Percentiles rank a stretch among this genome's conserved stretches.
Conservation (phyloP, 176 grass and related monocot genomes). For the Puya raimondii region DNA sequence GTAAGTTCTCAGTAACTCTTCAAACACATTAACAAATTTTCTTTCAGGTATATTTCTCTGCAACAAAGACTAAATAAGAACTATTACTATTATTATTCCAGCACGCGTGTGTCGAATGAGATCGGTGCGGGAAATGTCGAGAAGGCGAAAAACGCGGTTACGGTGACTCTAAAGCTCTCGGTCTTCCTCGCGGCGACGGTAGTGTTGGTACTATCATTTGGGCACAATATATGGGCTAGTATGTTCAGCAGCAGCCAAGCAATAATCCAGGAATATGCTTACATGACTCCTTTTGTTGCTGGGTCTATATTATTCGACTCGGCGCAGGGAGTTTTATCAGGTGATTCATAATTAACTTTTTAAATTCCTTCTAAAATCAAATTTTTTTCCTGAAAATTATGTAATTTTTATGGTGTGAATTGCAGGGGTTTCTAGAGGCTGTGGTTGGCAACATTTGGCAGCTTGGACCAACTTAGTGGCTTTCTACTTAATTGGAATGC, state of each 20-base stretch:
- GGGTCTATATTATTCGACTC: conserved; percentile 76
- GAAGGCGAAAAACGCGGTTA: conserved; percentile 56
- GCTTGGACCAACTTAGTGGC: conserved; percentile 81
- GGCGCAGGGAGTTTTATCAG: conserved; percentile 65
- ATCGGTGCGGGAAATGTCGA: conserved; percentile 58
- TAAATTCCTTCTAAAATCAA: background rate
- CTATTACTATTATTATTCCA: conserved; percentile 14
- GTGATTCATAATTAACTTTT: conserved; percentile 2
- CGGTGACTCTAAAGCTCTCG: conserved; percentile 61
- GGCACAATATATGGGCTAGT: conserved; percentile 54
- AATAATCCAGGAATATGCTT: conserved; percentile 50
- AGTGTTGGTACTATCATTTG: conserved; percentile 43
- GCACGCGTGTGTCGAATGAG: conserved; percentile 88
- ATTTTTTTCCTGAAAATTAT: background rate
- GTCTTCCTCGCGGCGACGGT: conserved; percentile 47
- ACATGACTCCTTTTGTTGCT: conserved; percentile 47
- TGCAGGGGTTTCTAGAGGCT: conserved; percentile 75
- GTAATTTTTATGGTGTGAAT: background rate
- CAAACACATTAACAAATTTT: background rate
- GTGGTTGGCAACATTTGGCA: conserved; percentile 87
- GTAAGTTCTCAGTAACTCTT: conserved; percentile 14
- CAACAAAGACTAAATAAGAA: background rate
- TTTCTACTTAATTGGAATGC: conserved; percentile 84
- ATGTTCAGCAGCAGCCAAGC: conserved; percentile 52
- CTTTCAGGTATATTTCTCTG: background rate